phyloP scores from a whole-genome alignment of 2,329 filamentous ascomycete species.

The Fusarium tupiense region DNA sequence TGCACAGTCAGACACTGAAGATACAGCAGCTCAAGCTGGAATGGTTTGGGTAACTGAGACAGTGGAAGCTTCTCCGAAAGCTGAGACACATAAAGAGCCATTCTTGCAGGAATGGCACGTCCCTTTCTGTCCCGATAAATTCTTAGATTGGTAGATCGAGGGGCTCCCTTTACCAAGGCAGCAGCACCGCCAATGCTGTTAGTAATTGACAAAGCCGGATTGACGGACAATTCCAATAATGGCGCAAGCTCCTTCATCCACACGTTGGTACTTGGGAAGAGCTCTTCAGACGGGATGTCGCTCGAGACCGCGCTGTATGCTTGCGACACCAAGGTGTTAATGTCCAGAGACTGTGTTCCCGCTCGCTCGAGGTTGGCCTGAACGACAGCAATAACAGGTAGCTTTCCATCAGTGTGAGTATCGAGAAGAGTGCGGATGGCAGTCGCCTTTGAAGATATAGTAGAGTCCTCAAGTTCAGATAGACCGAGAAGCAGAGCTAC shows the following conservation, averaged over 20 bases:
- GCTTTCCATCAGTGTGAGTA: slow-evolving; percentile 51
- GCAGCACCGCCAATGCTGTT: slow-evolving; percentile 77
- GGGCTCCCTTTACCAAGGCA: slow-evolving; percentile 63
- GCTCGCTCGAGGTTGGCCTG: slow-evolving; percentile 64
- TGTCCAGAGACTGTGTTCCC: slow-evolving; percentile 59
- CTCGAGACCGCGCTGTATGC: slow-evolving; percentile 48
- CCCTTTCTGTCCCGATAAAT: slow-evolving; percentile 72
- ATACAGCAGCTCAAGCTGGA: slow-evolving; percentile 62
- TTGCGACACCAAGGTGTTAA: slow-evolving; percentile 64
- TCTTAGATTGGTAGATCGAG: slow-evolving; percentile 39
- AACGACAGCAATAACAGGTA: slow-evolving; percentile 61
- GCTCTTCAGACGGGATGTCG: slow-evolving; percentile 48
- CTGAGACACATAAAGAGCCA: slow-evolving; percentile 74
- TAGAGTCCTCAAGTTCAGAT: slow-evolving; percentile 58
- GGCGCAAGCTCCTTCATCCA: slow-evolving; percentile 73
- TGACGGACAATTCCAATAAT: slow-evolving; percentile 63
- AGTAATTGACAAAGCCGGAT: slow-evolving; percentile 76
- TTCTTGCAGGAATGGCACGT: slow-evolving; percentile 77
- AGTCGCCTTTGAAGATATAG: slow-evolving; percentile 53
- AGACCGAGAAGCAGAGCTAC: slow-evolving; percentile 64
- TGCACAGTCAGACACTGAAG: slow-evolving; percentile 61
- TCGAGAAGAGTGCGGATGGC: slow-evolving; percentile 59
- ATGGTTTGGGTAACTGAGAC: slow-evolving; percentile 51
- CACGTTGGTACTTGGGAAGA: slow-evolving; percentile 70
- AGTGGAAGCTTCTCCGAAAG: slow-evolving; percentile 61